Conservation (phyloP, 225 moss, liverwort and hornwort genomes). For the Sphagnum contortum region DNA sequence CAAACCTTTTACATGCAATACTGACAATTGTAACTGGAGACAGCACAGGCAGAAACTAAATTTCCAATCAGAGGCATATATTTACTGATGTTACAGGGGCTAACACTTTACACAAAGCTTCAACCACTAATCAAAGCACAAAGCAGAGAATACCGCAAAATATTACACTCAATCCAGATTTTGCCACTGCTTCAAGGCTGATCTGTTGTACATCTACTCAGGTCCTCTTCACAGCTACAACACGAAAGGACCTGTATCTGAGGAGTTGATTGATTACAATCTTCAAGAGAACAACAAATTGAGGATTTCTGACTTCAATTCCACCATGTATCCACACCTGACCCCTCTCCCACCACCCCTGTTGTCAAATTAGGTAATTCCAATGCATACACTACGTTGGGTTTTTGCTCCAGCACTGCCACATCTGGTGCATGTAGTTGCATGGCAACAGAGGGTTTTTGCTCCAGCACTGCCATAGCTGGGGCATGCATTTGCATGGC, state of each 20-base stretch:
- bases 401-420: slow-evolving; percentile 5
- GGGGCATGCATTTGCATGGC: not conserved
- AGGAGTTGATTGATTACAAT: slow-evolving; percentile 5
- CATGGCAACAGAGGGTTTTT: not conserved
- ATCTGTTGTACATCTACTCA: too few species aligned
- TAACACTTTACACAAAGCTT: too few species aligned
- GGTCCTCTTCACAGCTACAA: not conserved
- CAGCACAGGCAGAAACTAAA: too few species aligned
- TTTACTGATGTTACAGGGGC: too few species aligned
- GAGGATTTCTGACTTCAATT: slow-evolving; percentile 13
- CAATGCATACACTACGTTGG: slow-evolving; percentile 27
- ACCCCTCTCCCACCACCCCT: slow-evolving; percentile 34
- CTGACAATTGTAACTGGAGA: too few species aligned
- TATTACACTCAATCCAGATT: slow-evolving; percentile 19
- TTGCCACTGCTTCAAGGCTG: slow-evolving; percentile 2
- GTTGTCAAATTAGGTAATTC: slow-evolving; percentile 24
- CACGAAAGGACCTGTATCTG: slow-evolving; percentile 4
- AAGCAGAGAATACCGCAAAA: slow-evolving; percentile 28
- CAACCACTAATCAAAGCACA: not conserved
- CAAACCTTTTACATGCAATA: too few species aligned
- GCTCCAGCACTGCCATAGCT: not conserved
- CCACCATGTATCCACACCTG: slow-evolving; percentile 53
- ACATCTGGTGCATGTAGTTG: not conserved
- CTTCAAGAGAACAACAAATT: slow-evolving; percentile 9
- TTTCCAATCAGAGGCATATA: too few species aligned